Evolutionary conservation across 257 asterid genomes (phyloP).

Genomic region (Solanum peruvianum): DNA sequence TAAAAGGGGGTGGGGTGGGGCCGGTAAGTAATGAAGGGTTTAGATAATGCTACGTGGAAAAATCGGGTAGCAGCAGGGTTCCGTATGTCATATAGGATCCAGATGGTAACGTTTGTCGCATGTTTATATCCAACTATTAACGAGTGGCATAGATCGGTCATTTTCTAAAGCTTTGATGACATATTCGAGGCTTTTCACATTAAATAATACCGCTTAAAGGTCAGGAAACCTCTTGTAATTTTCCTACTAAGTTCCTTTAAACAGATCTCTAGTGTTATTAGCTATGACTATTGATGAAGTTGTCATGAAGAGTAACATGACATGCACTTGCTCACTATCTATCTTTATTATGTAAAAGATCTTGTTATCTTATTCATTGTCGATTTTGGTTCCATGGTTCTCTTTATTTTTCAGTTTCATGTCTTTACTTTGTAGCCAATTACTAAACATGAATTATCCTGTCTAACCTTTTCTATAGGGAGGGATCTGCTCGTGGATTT

Average conservation of each 20-base stretch:
- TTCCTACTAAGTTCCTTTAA: background rate
- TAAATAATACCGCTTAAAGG: background rate
- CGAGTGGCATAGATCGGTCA: background rate
- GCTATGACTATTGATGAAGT: background rate
- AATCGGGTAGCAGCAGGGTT: background rate
- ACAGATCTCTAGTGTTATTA: background rate
- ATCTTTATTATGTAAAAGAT: background rate
- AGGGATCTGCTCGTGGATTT: slow-evolving; percentile 82
- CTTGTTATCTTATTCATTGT: background rate
- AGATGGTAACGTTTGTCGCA: background rate
- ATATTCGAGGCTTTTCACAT: background rate
- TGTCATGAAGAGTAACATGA: background rate
- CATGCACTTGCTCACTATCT: background rate
- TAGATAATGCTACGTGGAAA: background rate
- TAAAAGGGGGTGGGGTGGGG: background rate
- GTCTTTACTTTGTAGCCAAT: background rate
- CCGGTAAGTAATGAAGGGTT: background rate
- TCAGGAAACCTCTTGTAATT: background rate
- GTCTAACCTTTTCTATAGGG: slow-evolving; percentile 34
- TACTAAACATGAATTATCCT: background rate
- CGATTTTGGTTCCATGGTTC: background rate
- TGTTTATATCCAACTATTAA: background rate
- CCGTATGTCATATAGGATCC: background rate
- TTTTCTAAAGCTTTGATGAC: background rate
- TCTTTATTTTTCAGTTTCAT: background rate